Conservation (phyloP, 2,329 filamentous ascomycete species). For the Hypoxylon rubiginosum region DNA sequence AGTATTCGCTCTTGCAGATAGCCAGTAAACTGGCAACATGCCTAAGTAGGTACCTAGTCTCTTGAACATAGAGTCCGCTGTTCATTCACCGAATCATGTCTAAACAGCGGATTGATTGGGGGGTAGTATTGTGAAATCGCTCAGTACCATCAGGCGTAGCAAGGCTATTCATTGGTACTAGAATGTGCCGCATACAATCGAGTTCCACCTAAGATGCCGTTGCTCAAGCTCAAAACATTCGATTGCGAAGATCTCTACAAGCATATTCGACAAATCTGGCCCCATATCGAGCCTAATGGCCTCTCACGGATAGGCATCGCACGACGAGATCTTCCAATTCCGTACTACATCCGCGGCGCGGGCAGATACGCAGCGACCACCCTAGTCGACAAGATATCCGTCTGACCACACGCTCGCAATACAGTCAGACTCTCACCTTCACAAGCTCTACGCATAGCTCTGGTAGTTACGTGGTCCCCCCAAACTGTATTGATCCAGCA, state of each 20-base stretch:
- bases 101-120: not conserved
- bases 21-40: not conserved
- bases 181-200: not conserved
- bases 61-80: not conserved
- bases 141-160: slow-evolving; percentile 2
- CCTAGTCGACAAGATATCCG: not conserved
- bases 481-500: not conserved
- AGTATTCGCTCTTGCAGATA: not conserved
- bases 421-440: not conserved
- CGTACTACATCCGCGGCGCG: not conserved
- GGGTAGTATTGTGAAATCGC: slow-evolving; percentile 1
- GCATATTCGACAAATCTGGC: not conserved
- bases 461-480: not conserved
- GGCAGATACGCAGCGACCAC: not conserved
- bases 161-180: not conserved
- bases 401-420: not conserved
- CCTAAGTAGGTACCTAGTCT: no score
- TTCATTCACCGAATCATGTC: not conserved
- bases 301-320: not conserved
- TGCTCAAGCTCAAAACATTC: not conserved
- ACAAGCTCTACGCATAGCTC: not conserved
- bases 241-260: not conserved
- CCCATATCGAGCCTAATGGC: not conserved
- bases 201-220: not conserved
- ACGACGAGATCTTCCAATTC: not conserved